Evolutionary conservation across 2,329 filamentous ascomycete genomes (phyloP).

Genomic region (Teratosphaeriaceae sp.): DNA sequence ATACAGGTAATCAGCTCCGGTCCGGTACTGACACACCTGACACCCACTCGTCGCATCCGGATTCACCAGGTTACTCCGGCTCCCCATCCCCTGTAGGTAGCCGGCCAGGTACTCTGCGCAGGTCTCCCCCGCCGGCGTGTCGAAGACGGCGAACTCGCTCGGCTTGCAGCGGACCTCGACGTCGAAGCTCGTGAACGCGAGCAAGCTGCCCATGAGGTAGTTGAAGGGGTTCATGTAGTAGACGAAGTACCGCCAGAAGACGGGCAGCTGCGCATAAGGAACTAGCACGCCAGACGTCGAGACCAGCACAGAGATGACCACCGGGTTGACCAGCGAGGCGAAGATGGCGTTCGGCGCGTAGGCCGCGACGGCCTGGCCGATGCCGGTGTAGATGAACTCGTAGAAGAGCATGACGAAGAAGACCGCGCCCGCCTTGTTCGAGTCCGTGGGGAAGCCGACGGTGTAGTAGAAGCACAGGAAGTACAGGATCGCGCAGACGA

Average conservation of each 20-base stretch:
- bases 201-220: slow-evolving; percentile 36
- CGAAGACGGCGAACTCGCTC: slow-evolving; percentile 35
- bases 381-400: slow-evolving; percentile 47
- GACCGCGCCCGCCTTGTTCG: slow-evolving; percentile 43
- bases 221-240: slow-evolving; percentile 36
- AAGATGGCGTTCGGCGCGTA: slow-evolving; percentile 39
- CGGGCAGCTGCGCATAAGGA: slow-evolving; percentile 27
- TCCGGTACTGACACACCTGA: slow-evolving; percentile 54
- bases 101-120: slow-evolving; percentile 52
- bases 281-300: slow-evolving; percentile 32
- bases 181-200: slow-evolving; percentile 36
- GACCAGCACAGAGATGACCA: slow-evolving; percentile 27
- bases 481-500: slow-evolving; percentile 53
- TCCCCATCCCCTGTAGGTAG: slow-evolving; percentile 47
- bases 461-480: slow-evolving; percentile 15
- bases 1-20: slow-evolving; percentile 53
- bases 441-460: slow-evolving; percentile 36
- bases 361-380: slow-evolving; percentile 52
- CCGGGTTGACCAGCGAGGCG: slow-evolving; percentile 40
- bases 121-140: slow-evolving; percentile 43
- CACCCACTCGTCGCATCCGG: slow-evolving; percentile 52
- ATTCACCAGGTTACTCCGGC: slow-evolving; percentile 48
- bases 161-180: slow-evolving; percentile 33
- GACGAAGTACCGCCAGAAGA: slow-evolving; percentile 34
- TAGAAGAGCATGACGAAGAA: slow-evolving; percentile 46